Base-by-base conservation (phyloP, 1,139 yeast genomes). In the Nematodospora anomalae region DNA sequence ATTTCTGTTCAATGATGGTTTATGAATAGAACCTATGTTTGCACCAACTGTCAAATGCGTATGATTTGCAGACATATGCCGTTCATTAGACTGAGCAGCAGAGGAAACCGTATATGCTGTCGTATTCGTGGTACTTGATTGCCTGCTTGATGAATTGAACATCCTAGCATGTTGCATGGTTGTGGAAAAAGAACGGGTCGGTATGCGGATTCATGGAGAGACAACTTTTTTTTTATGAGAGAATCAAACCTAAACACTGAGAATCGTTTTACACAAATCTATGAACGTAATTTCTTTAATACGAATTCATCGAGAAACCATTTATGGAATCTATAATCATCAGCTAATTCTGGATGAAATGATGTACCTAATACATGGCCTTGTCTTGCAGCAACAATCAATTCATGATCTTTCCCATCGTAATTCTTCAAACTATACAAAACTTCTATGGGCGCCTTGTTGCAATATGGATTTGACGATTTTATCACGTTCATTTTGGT, bases 261-360 rank as follows among this genome's bases (percentile, higher is more conserved):
- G 10, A 5, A 3, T 28, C 9, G 14, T 14, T 26, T 8, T 15
- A 15, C 16, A 6, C 14, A 15, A 31, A 10, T 30, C 12, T 31
- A 24, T 20, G 16, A 13, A 15, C 16, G 20, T 6, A 28, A 9
- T 16, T 30, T 26, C 37, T 46, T 44, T 30, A 51, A 32, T n/a
- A 78, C 79, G 57, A 79, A 80, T 47, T 74, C 78, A 37, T 71
- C 70, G 31, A 84, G 51, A 57, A 83, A 85, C 87, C 89, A 86
- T 50, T 74, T 69, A 56, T 86, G 95, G 51, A 86, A 77, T 26
- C 84, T 60, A 30, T 56, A 51, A 48, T 83, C 88, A 46, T 83
- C 88, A 1, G 84, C 65, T 26, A 86, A 66, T 55, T 86, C 95
- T 0, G 95, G 95, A 55, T 86, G 95, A 58, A 86, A 86, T 2